These are phyloP conservation scores for Cyclocybe cylindracea DNA, from an alignment of 768 basidiomycete genomes.

Conservation along the genomic window DNA sequence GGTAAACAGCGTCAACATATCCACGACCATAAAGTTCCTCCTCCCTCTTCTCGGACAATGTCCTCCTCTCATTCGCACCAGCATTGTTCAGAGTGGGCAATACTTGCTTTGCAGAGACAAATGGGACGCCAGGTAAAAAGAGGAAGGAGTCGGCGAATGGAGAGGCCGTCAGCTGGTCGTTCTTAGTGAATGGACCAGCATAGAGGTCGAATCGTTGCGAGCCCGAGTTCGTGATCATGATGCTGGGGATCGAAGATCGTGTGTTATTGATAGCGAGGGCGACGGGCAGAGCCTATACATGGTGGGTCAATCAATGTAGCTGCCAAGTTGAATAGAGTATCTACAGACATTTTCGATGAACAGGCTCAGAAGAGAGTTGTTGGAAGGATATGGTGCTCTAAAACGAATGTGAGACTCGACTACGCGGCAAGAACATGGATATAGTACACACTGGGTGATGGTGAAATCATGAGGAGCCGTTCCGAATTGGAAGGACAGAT, in stretches of 20 bases:
- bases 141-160: slow-evolving; percentile 69
- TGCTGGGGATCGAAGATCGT: slow-evolving; percentile 56
- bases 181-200: slow-evolving; percentile 71
- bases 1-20: slow-evolving; percentile 50
- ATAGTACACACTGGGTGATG: slow-evolving; percentile 49
- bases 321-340: neutral
- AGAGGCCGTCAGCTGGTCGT: slow-evolving; percentile 76
- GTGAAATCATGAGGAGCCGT: slow-evolving; percentile 78
- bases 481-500: slow-evolving; percentile 66
- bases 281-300: slow-evolving; percentile 48
- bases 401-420: slow-evolving; percentile 4
- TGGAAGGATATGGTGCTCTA: slow-evolving; percentile 65
- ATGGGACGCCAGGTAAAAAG: slow-evolving; percentile 57
- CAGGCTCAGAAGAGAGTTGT: slow-evolving; percentile 58
- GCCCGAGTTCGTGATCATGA: slow-evolving; percentile 68
- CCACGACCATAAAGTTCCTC: slow-evolving; percentile 46
- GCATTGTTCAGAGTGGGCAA: slow-evolving; percentile 52
- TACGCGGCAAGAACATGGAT: neutral
- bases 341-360: slow-evolving; percentile 47
- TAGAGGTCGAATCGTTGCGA: slow-evolving; percentile 69
- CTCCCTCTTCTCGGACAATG: slow-evolving; percentile 34
- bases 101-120: slow-evolving; percentile 52
- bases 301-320: slow-evolving; percentile 8
- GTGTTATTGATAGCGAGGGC: slow-evolving; percentile 65
- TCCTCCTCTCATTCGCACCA: slow-evolving; percentile 39